Evolutionary conservation across 1,284 basidiomycete species (phyloP).

Genomic region (Gomphus bonarii): DNA sequence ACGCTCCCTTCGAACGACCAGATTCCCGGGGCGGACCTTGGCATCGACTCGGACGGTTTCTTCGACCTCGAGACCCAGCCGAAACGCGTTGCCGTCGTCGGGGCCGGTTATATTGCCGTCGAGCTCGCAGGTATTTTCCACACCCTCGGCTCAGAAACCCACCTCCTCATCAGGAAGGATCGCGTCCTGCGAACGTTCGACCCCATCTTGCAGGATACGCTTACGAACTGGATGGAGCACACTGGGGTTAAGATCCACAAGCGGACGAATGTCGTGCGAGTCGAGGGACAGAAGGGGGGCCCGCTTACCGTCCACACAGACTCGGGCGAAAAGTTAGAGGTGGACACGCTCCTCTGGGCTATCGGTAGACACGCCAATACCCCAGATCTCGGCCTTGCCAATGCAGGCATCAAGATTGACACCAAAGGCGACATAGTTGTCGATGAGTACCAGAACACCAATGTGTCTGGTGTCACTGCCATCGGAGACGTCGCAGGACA

Average conservation of each 20-base stretch:
- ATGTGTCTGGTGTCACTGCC: slow-evolving; percentile 62
- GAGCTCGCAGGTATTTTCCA: slow-evolving; percentile 89
- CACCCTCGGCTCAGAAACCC: slow-evolving; percentile 82
- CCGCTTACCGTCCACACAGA: slow-evolving; percentile 62
- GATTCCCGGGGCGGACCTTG: slow-evolving; percentile 85
- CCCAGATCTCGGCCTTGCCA: slow-evolving; percentile 68
- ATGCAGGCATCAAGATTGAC: slow-evolving; percentile 69
- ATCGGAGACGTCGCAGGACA: slow-evolving; percentile 94
- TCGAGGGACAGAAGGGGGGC: slow-evolving; percentile 63
- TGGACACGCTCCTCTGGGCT: slow-evolving; percentile 89
- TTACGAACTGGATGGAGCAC: slow-evolving; percentile 93
- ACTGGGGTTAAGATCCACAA: slow-evolving; percentile 86
- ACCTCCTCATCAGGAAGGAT: slow-evolving; percentile 85
- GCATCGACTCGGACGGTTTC: slow-evolving; percentile 93
- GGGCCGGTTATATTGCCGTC: slow-evolving; percentile 96
- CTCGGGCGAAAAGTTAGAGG: slow-evolving; percentile 69
- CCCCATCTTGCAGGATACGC: slow-evolving; percentile 72
- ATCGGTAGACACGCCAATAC: slow-evolving; percentile 86
- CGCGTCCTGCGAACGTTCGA: slow-evolving; percentile 92
- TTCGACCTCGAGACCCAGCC: slow-evolving; percentile 89
- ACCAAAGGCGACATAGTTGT: slow-evolving; percentile 76
- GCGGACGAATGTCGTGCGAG: slow-evolving; percentile 62
- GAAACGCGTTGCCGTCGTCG: slow-evolving; percentile 87
- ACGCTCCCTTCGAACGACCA: slow-evolving; percentile 69
- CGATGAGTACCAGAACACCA: slow-evolving; percentile 87